Conservation (phyloP, 192 early-diverging fungal species). For the Coemansia sp. region DNA sequence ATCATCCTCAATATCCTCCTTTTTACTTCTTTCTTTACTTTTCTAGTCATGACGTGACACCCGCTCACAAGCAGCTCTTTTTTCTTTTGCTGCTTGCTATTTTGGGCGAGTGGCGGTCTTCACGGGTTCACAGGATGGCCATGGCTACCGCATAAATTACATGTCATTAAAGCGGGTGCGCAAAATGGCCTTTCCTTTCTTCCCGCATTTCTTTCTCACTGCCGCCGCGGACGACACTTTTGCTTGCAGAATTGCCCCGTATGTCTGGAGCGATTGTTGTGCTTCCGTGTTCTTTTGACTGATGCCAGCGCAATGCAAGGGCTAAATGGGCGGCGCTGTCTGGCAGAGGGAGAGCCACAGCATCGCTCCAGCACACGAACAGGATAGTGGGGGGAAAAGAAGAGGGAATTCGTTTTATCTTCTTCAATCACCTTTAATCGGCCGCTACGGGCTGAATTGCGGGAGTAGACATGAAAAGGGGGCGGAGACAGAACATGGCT, state of each 20-base stretch:
- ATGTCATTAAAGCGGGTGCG: neutral
- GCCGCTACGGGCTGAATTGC: no score
- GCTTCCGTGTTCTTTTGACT: neutral
- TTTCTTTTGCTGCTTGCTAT: no score
- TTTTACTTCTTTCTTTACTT: neutral
- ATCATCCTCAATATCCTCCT: neutral
- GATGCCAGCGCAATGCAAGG: neutral
- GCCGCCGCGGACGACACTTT: neutral
- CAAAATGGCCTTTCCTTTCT: neutral
- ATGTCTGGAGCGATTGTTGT: neutral
- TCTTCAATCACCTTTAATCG: no score
- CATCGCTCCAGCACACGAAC: no score
- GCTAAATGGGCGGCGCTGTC: neutral
- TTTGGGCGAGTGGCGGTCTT: slow-evolving; percentile 12
- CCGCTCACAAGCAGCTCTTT: no score
- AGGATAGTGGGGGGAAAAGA: no score
- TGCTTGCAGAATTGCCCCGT: no score
- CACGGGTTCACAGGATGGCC: slow-evolving; percentile 9
- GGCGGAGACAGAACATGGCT: no score
- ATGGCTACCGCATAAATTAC: slow-evolving; percentile 8
- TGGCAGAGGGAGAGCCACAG: neutral
- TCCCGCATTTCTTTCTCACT: neutral
- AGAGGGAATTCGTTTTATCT: no score
- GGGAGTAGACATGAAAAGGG: no score
- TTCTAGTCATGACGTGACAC: no score